phyloP scores from a whole-genome alignment of 768 basidiomycete species.

The Auriscalpium microsporum region DNA sequence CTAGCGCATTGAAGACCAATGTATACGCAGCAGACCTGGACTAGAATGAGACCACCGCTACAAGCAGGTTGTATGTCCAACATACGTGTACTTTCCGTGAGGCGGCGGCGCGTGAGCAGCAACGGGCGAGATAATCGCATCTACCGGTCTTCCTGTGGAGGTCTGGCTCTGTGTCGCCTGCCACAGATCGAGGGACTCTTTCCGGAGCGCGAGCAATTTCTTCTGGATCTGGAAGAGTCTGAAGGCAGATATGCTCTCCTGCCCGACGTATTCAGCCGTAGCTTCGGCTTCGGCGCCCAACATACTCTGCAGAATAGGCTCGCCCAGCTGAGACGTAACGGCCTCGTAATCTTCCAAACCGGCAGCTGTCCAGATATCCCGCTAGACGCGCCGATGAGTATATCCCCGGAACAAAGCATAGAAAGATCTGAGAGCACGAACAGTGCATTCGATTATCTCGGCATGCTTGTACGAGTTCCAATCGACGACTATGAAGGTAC shows the following conservation, averaged over 20 bases:
- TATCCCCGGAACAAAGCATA: background rate
- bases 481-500: constrained; percentile 25
- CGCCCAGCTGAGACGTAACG: constrained; percentile 9
- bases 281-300: background rate
- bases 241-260: constrained; percentile 9
- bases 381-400: background rate
- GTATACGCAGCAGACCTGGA: constrained; percentile 36
- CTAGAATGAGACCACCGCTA: too few relatives aligned
- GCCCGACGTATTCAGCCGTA: background rate
- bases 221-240: constrained; percentile 41
- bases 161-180: constrained; percentile 34
- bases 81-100: constrained; percentile 35
- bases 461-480: constrained; percentile 23
- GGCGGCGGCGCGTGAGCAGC: constrained; percentile 36
- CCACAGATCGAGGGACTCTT: constrained; percentile 42
- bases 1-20: constrained; percentile 36
- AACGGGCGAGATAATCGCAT: constrained; percentile 41
- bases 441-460: constrained; percentile 23
- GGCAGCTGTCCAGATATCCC: constrained; percentile 11
- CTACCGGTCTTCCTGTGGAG: constrained; percentile 41
- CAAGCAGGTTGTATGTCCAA: background rate
- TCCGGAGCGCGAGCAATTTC: constrained; percentile 31
- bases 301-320: constrained; percentile 13
- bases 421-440: background rate
- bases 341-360: constrained; percentile 1